Evolutionary conservation across 345 rosid species (phyloP).

Genomic region (Pistacia atlantica): DNA sequence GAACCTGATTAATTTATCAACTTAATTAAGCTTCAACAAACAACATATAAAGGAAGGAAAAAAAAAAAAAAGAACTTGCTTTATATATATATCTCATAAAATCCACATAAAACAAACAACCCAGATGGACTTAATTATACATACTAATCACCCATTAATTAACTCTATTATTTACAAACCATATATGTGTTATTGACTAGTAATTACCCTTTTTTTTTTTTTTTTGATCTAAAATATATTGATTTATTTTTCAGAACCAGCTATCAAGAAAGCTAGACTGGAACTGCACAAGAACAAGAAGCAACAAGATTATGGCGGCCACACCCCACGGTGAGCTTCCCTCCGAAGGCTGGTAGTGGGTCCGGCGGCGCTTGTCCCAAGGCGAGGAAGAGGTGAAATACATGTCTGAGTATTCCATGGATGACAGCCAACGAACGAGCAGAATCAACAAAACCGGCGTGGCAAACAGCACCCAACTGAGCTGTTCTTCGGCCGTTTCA

Average conservation of each 20-base stretch:
- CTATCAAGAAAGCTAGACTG: constrained; percentile 73
- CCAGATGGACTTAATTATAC: not conserved
- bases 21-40: no score
- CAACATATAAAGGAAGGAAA: no score
- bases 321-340: constrained; percentile 96
- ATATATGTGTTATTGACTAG: not conserved
- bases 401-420: constrained; percentile 60
- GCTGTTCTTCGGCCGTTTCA: constrained; percentile 54
- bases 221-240: not conserved
- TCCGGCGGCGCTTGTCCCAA: constrained; percentile 50
- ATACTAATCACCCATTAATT: no score
- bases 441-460: constrained; percentile 55
- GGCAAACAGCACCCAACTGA: constrained; percentile 60
- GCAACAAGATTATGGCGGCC: constrained; percentile 76
- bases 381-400: constrained; percentile 43
- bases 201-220: no score
- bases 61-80: not conserved
- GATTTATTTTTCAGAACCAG: constrained; percentile 40
- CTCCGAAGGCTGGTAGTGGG: constrained; percentile 47
- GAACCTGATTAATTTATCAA: no score
- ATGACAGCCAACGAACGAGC: constrained; percentile 65
- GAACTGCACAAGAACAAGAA: constrained; percentile 68
- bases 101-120: not conserved
- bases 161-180: not conserved
- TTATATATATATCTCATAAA: not conserved